These are phyloP conservation scores for Zoysia japonica DNA, from an alignment of 176 grass and related monocot species.

Conservation along the genomic window DNA sequence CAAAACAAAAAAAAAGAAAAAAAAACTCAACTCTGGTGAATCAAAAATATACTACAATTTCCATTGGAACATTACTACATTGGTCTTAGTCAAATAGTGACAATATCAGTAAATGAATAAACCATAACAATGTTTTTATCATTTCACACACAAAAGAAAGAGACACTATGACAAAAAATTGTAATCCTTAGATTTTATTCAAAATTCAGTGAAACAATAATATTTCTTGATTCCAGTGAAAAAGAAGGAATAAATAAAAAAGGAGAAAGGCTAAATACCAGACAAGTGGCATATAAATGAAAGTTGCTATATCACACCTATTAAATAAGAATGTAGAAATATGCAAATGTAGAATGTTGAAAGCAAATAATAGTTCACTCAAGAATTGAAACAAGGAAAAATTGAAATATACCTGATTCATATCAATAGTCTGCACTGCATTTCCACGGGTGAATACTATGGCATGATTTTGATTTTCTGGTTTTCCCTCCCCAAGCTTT, in stretches of 20 bases:
- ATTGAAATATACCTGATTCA: slow-evolving; percentile 76
- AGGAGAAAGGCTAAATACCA: neutral
- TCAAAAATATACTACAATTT: neutral
- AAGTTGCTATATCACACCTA: neutral
- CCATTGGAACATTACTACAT: neutral
- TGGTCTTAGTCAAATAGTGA: neutral
- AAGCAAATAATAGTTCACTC: too few species aligned
- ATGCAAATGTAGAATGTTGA: too few species aligned
- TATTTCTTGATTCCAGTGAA: neutral
- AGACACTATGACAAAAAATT: neutral
- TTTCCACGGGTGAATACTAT: slow-evolving; percentile 93
- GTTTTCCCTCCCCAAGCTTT: slow-evolving; percentile 90
- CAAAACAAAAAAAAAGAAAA: slow-evolving; percentile 5
- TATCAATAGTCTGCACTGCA: slow-evolving; percentile 94
- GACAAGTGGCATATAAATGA: neutral
- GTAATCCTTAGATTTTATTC: neutral
- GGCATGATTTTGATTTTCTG: slow-evolving; percentile 98
- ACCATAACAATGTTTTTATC: neutral
- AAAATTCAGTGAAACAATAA: neutral
- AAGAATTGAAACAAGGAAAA: too few species aligned
- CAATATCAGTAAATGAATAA: neutral
- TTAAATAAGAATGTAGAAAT: neutral
- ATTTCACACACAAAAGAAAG: neutral
- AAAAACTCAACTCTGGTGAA: slow-evolving; percentile 15
- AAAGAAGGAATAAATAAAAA: neutral